Percentiles rank a stretch among this genome's conserved stretches.
Conservation (phyloP, 1,284 basidiomycete genomes). For the Rhodotorula mucilaginosa region DNA sequence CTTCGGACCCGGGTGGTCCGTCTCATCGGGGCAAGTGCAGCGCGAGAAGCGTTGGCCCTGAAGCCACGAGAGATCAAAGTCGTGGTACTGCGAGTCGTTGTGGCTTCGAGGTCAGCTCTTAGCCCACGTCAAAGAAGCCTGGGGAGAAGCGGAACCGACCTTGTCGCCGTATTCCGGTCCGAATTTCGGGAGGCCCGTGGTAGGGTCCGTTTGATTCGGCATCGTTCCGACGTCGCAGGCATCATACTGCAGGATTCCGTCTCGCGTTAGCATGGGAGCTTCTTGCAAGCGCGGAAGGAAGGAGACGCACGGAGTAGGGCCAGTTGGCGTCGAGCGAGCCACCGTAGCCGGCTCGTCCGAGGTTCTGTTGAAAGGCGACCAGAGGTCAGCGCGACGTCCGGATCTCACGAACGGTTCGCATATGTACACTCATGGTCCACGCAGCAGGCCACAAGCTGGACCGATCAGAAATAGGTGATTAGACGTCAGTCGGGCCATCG, state of each 20-base stretch:
- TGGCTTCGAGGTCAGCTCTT: neutral
- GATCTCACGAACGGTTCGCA: too few relatives aligned
- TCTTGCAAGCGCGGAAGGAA: constrained; percentile 2
- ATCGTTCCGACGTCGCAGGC: constrained; percentile 69
- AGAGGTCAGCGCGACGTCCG: too few relatives aligned
- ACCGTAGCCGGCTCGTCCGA: constrained; percentile 75
- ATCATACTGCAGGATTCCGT: constrained; percentile 9
- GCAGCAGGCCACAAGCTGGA: constrained; percentile 46
- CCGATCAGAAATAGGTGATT: neutral
- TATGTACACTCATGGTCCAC: constrained; percentile 73
- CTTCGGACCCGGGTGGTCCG: constrained; percentile 24
- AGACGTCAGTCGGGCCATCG: constrained; percentile 43
- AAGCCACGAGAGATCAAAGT: constrained; percentile 51
- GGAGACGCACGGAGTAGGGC: constrained; percentile 68
- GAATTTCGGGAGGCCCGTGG: constrained; percentile 35
- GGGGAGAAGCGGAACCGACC: constrained; percentile 6
- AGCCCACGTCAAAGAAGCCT: too few relatives aligned
- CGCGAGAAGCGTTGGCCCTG: constrained; percentile 50
- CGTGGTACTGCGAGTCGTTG: constrained; percentile 30
- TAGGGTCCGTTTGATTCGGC: constrained; percentile 63
- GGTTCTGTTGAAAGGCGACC: constrained; percentile 53
- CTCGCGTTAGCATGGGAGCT: neutral
- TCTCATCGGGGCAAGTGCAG: constrained; percentile 34
- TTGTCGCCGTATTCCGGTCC: constrained; percentile 31
- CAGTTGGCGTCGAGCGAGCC: constrained; percentile 77